Base-by-base conservation (phyloP, 129 eudicot species). In the Chrysanthemum makinoi region DNA sequence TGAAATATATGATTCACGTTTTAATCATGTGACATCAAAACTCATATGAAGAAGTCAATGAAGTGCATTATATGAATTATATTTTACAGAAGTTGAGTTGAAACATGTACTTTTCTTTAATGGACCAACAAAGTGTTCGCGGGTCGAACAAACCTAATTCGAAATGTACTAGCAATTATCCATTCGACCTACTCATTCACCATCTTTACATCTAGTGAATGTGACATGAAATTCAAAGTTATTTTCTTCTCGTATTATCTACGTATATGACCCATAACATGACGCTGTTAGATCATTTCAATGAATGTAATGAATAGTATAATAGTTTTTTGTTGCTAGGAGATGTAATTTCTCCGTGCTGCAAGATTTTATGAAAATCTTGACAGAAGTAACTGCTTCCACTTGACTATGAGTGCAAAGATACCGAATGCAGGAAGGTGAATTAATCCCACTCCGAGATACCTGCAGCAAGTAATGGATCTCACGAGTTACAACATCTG, bases 391-490 rank as follows among this genome's bases (percentile, higher is more conserved):
- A 62, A 73, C 55, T 75, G 83, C 84, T 94, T 94, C 68, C 80
- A 53, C 69, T 85, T 77, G 17, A 81, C 80, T 49, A 89, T 60
- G 68, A 89, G 75, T 10, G 79, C 47, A 66, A 85, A 81, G 28
- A 87, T 28, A 70, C 92, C 91, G 18, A 77, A 89, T 75, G 93
- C 89, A n/a, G 93, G 98, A 66, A 94, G 50, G 70, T 70, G 81
- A 63, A 89, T 67, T 77, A 86, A 57, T 16, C 96, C 95, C 52
- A 94, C 82, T 44, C 63, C 95, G 14, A 88, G 68, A 78, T 94
- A 94, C 98, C 98, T 94, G 96, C 75, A 75, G 58, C n/a, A 61
- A 71, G 60, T 62, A 24, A 77, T 16, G 12, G 12, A 35, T 61
- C 22, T 30, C 66, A 5, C 47, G 67, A 75, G 24, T 43, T 65